A percentile compares a stretch with the other conserved stretches of the same genome.
These are phyloP conservation scores for Eutrema japonicum DNA, from an alignment of 345 rosid genomes.

Conservation along the genomic window DNA sequence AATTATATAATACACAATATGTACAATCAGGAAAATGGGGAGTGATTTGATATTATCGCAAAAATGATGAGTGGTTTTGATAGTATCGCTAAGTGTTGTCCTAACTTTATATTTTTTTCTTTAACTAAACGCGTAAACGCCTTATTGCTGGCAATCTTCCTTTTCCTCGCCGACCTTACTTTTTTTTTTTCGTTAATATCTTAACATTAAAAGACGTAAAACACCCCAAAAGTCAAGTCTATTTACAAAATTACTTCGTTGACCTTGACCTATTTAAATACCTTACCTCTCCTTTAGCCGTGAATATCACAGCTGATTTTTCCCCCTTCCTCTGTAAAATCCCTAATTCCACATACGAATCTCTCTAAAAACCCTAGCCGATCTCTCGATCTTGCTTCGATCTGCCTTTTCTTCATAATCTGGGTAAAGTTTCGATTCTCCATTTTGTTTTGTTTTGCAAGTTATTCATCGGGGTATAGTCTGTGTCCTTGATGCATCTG, in stretches of 20 bases:
- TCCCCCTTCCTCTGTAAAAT: constrained; percentile 8
- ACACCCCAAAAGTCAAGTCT: background rate
- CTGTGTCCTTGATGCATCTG: background rate
- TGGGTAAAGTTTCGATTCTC: constrained; percentile 18
- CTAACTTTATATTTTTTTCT: background rate
- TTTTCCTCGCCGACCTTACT: background rate
- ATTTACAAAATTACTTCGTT: constrained; percentile 21
- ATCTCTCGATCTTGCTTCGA: constrained; percentile 16
- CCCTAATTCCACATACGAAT: background rate
- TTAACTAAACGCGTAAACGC: constrained; percentile 4
- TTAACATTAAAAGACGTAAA: background rate
- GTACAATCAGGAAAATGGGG: no score
- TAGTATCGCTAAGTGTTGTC: background rate
- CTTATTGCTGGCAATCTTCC: constrained; percentile 26
- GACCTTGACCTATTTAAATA: constrained; percentile 35
- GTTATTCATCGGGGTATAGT: background rate
- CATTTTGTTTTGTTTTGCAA: background rate
- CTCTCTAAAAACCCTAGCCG: constrained; percentile 31
- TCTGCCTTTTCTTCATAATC: background rate
- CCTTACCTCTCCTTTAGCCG: constrained; percentile 11
- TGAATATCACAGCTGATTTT: background rate
- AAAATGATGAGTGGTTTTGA: background rate
- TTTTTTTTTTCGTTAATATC: background rate
- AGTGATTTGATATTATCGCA: no score
- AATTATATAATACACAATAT: no score